These are phyloP conservation scores for Coemansia sp. DNA, from an alignment of 192 early-diverging fungal species.

Conservation along the genomic window DNA sequence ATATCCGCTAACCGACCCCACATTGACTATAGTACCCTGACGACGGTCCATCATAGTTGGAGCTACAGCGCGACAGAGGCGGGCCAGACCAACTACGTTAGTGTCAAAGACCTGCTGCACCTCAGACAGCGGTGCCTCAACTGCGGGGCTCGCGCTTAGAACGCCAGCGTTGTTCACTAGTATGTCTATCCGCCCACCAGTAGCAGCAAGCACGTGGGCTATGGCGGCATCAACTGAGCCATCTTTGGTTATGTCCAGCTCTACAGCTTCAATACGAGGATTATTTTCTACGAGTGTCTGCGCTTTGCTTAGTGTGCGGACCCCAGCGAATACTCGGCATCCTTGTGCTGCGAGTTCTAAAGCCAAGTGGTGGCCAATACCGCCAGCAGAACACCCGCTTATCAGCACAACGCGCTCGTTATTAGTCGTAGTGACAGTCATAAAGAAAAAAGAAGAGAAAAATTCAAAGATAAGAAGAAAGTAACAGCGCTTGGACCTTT, in stretches of 20 bases:
- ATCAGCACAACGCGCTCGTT: conserved; percentile 62
- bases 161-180: conserved; percentile 76
- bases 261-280: background rate
- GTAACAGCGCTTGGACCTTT: background rate
- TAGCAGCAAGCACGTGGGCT: conserved; percentile 10
- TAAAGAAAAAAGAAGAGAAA: background rate
- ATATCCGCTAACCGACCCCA: conserved; percentile 70
- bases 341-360: conserved; percentile 34
- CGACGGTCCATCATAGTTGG: conserved; percentile 61
- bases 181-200: conserved; percentile 56
- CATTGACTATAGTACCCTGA: conserved; percentile 62
- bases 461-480: background rate
- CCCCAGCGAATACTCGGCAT: conserved; percentile 45
- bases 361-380: conserved; percentile 60
- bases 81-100: conserved; percentile 64
- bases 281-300: background rate
- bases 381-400: conserved; percentile 72
- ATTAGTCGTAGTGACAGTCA: background rate
- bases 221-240: conserved; percentile 25
- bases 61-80: conserved; percentile 58
- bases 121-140: conserved; percentile 42
- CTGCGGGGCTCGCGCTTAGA: conserved; percentile 54
- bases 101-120: conserved; percentile 60
- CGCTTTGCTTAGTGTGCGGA: conserved; percentile 16
- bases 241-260: conserved; percentile 33